Evolutionary conservation across 2,329 filamentous ascomycete genomes (phyloP).

Genomic region (Diaporthe aspalathi): DNA sequence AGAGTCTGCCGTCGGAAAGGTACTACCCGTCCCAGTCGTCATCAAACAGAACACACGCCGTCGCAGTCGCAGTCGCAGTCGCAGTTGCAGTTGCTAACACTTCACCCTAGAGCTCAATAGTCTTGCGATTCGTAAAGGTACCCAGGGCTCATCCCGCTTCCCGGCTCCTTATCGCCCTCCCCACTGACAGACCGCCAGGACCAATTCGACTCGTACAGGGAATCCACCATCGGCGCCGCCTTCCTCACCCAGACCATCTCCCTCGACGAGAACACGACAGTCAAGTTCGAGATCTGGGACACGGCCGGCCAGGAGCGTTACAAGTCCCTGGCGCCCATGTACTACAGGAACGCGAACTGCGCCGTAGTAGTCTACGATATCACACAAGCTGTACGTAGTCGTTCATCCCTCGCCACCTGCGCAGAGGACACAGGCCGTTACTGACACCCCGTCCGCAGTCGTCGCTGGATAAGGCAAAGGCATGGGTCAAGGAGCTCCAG

Average conservation of each 20-base stretch:
- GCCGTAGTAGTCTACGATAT: slow-evolving; percentile 99
- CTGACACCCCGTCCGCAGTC: slow-evolving; percentile 66
- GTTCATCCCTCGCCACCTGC: neutral
- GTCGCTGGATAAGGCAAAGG: slow-evolving; percentile 98
- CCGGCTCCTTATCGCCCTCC: neutral
- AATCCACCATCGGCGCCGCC: slow-evolving; percentile 97
- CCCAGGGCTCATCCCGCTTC: slow-evolving; percentile 22
- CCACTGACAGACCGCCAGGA: slow-evolving; percentile 67
- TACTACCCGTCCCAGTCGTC: slow-evolving; percentile 51
- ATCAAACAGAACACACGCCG: neutral
- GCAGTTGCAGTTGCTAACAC: slow-evolving; percentile 45
- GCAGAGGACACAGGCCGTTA: neutral
- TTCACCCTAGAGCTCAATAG: slow-evolving; percentile 84
- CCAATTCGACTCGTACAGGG: slow-evolving; percentile 97
- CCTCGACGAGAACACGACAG: slow-evolving; percentile 96
- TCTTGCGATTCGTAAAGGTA: slow-evolving; percentile 98
- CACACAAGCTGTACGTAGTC: slow-evolving; percentile 87
- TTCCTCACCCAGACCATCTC: slow-evolving; percentile 99
- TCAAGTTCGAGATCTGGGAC: slow-evolving; percentile 99
- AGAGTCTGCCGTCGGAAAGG: slow-evolving; percentile 99
- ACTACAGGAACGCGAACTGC: slow-evolving; percentile 99
- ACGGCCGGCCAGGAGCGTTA: slow-evolving; percentile 98
- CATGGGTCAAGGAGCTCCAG: slow-evolving; percentile 99
- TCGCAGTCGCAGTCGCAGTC: slow-evolving; percentile 41
- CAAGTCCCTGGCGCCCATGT: slow-evolving; percentile 99